Conservation (phyloP, 345 rosid genomes). For the Sisymbrium irio region DNA sequence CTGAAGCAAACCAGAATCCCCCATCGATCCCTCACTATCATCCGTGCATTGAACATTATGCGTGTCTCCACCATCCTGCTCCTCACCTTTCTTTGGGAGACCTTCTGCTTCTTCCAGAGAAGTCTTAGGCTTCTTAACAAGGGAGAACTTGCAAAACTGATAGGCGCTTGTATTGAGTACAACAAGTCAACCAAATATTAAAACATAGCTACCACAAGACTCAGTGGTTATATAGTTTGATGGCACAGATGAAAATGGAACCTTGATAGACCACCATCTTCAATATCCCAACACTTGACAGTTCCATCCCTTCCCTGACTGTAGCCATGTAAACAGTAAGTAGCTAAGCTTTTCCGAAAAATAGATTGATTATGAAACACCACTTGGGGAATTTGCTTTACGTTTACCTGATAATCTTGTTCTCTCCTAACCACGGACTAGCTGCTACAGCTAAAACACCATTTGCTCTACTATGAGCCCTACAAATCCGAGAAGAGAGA, state of each 20-base stretch:
- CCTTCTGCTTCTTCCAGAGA: conserved; percentile 32
- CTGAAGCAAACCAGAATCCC: conserved; percentile 33
- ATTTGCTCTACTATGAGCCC: conserved; percentile 86
- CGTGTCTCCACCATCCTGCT: conserved; percentile 32
- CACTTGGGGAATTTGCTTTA: not conserved
- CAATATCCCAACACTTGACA: conserved; percentile 86
- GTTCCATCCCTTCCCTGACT: conserved; percentile 98
- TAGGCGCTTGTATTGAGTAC: conserved; percentile 65
- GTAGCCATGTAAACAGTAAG: not conserved
- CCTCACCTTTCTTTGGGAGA: conserved; percentile 10
- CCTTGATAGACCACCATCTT: conserved; percentile 84
- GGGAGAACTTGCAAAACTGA: conserved; percentile 93
- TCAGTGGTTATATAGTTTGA: not conserved
- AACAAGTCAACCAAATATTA: conserved; percentile 13
- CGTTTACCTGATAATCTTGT: conserved; percentile 69
- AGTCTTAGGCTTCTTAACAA: conserved; percentile 54
- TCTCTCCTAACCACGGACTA: conserved; percentile 55
- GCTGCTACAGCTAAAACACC: conserved; percentile 71
- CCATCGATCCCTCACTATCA: conserved; percentile 32
- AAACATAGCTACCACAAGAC: conserved; percentile 14
- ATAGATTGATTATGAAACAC: no score
- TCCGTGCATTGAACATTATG: conserved; percentile 19
- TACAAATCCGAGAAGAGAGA: conserved; percentile 25
- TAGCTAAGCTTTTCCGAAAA: not conserved
- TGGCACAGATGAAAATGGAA: conserved; percentile 2